Evolutionary conservation across 129 eudicot species (phyloP).

Genomic region (Centaurea solstitialis): DNA sequence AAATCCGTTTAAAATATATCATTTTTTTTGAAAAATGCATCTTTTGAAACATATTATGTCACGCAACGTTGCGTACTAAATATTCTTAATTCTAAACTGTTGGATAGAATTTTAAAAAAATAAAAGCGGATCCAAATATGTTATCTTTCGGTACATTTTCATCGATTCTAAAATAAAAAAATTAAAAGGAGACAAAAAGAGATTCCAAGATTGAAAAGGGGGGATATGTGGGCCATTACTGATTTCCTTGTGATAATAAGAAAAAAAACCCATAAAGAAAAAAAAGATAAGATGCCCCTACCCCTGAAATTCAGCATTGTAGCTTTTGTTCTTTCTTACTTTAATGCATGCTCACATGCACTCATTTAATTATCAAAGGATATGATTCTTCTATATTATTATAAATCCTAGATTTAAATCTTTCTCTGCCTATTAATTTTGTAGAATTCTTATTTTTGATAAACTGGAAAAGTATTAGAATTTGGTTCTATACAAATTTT

Average conservation of each 20-base stretch:
- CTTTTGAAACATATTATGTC: no score
- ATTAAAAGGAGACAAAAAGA: constrained; percentile 6
- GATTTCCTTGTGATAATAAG: constrained; percentile 1
- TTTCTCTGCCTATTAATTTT: background rate
- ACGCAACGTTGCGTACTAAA: background rate
- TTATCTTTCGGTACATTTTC: background rate
- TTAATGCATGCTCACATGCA: background rate
- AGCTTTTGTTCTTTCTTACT: constrained; percentile 7
- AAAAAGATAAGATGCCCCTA: background rate
- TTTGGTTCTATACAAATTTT: no score
- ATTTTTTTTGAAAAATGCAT: no score
- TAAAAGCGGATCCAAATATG: background rate
- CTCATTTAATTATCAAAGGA: background rate
- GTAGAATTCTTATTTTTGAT: background rate
- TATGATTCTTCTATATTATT: background rate
- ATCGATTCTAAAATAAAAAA: background rate
- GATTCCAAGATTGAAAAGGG: constrained; percentile 14
- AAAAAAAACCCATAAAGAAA: background rate
- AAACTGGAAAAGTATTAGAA: background rate
- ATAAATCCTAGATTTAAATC: background rate
- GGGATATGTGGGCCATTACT: constrained; percentile 1
- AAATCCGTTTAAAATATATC: no score
- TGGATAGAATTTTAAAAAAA: no score
- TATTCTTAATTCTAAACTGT: no score
- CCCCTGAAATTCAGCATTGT: background rate